Conservation (phyloP, 2,329 filamentous ascomycete genomes). For the Eurotiales sp. region DNA sequence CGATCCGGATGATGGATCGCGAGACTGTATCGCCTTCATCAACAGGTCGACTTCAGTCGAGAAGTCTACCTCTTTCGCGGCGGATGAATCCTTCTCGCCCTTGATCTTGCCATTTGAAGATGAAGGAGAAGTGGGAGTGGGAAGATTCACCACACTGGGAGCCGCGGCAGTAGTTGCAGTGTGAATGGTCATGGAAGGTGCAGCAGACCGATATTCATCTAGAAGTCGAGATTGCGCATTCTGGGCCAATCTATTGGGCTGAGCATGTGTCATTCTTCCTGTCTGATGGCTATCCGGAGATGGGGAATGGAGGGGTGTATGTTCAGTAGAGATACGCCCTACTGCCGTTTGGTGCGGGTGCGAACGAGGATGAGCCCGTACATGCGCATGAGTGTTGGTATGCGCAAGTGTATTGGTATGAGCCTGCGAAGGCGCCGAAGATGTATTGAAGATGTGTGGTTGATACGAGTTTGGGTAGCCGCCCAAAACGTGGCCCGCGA, state of each 20-base stretch:
- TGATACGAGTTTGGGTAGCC: conserved; percentile 30
- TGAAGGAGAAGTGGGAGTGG: conserved; percentile 1
- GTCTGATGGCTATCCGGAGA: conserved; percentile 6
- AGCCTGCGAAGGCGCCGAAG: neutral
- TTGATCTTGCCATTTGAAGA: conserved; percentile 1
- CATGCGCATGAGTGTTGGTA: neutral
- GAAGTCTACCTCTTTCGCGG: conserved; percentile 55
- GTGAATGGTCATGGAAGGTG: neutral
- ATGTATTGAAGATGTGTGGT: conserved; percentile 22
- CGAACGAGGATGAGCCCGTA: neutral
- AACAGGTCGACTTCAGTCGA: conserved; percentile 80
- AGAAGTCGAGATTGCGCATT: conserved; percentile 1
- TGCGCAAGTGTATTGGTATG: conserved; percentile 8
- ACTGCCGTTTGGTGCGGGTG: neutral
- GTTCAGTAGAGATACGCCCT: conserved; percentile 7
- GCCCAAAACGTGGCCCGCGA: conserved; percentile 31
- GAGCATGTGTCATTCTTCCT: conserved; percentile 3
- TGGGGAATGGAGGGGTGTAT: conserved; percentile 9
- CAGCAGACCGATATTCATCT: conserved; percentile 7
- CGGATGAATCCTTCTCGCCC: conserved; percentile 6
- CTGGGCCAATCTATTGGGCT: neutral
- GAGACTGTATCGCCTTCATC: conserved; percentile 79
- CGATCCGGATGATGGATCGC: conserved; percentile 3
- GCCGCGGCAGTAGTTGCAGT: neutral
- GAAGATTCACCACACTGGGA: neutral